These are phyloP conservation scores for Cladosporium sp. DNA, from an alignment of 2,329 filamentous ascomycete species.

Conservation along the genomic window DNA sequence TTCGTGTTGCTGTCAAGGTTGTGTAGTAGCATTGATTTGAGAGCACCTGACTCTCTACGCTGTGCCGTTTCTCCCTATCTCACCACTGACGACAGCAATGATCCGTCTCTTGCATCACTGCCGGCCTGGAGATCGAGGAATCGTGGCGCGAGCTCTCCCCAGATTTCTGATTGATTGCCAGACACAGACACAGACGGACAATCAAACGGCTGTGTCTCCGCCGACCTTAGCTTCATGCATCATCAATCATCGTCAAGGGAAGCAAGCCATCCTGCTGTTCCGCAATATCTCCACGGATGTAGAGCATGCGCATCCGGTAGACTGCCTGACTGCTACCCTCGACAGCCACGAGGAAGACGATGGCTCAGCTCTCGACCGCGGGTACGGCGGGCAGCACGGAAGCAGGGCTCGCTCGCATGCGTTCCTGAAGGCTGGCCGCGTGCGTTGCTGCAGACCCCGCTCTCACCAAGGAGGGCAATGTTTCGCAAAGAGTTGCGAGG, in stretches of 20 bases:
- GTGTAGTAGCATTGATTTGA: background rate
- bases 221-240: background rate
- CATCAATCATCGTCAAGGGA: background rate
- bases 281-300: slow-evolving; percentile 5
- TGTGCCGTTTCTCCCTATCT: too few species aligned
- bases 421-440: background rate
- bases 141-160: slow-evolving; percentile 20
- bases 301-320: background rate
- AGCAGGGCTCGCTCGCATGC: background rate
- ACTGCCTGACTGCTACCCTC: background rate
- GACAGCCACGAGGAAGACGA: background rate
- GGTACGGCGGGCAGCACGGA: slow-evolving; percentile 1
- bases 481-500: background rate
- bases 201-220: slow-evolving; percentile 3
- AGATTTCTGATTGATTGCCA: background rate
- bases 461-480: background rate
- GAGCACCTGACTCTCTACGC: background rate
- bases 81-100: background rate
- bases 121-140: background rate
- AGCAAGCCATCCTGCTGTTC: background rate
- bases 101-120: slow-evolving; percentile 13
- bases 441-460: slow-evolving; percentile 8
- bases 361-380: background rate
- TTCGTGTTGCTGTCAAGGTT: background rate
- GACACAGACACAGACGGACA: background rate